phyloP scores from a whole-genome alignment of 305 asterid species.

The Fraxinus latifolia region DNA sequence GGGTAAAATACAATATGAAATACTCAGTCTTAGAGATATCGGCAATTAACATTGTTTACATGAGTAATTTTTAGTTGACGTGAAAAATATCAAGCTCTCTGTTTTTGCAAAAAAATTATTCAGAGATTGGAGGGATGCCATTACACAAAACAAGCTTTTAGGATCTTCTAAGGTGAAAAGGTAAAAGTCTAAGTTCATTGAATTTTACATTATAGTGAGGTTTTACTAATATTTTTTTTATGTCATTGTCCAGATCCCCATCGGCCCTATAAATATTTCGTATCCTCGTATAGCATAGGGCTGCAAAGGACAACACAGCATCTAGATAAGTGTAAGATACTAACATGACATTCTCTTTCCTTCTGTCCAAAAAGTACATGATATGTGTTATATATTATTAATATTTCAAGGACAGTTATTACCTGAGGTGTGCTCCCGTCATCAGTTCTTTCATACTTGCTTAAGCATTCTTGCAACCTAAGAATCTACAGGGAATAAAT shows the following conservation, averaged over 20 bases:
- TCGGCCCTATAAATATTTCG: neutral
- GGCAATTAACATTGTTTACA: neutral
- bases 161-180: neutral
- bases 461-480: conserved; percentile 83
- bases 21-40: neutral
- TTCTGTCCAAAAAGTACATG: conserved; percentile 12
- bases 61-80: neutral
- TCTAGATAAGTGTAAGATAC: neutral
- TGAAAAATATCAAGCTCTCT: conserved; percentile 17
- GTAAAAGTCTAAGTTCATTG: neutral
- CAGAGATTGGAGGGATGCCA: neutral
- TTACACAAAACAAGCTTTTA: neutral
- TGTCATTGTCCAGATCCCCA: conserved; percentile 1
- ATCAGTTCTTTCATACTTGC: conserved; percentile 84
- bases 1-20: neutral
- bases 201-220: neutral
- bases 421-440: conserved; percentile 96
- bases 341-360: neutral
- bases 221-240: neutral
- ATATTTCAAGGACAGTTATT: conserved; percentile 30
- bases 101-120: neutral
- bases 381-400: conserved; percentile 8
- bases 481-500: conserved; percentile 64
- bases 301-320: conserved; percentile 16
- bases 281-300: conserved; percentile 3